Evolutionary conservation across 768 basidiomycete species (phyloP), one percentile per base, ranked within the genome.

Genomic region (Suillus spraguei): DNA sequence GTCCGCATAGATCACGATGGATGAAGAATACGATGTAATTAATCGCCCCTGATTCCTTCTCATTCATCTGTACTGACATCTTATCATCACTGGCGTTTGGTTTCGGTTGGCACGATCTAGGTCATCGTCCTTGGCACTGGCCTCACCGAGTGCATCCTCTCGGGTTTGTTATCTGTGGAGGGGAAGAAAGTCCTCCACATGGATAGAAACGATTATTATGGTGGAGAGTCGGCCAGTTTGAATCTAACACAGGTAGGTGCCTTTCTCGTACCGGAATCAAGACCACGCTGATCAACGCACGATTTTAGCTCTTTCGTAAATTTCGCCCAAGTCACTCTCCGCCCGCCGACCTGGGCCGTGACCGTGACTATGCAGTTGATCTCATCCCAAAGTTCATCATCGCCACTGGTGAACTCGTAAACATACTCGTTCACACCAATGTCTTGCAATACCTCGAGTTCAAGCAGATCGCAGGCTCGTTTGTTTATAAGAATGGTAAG

Each of bases 181-280:
- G 97, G 97, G 67, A 98, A 99, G 86, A 99, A 99, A 81, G 97
- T 99, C 71, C 88, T 99, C 59, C 97, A 99, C 79, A 98, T 97
- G 85, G 95, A 97, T 79, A 84, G 94, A 72, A 99, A 99, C 72
- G 97, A 99, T 78, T 99, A 99, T 79, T 99, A 99, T 66, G 97
- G 97, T 52, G 97, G 93, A 62, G 97, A 98, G 73, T 92, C 93
- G 72, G 97, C 97, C 53, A 95, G 92, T 81, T 81, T 99, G 76
- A 99, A 99, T 81, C 79, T 99, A 70, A 97, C 95, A 22, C 97
- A 99, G 88, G 97, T 93, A 72, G 68, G 84, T 55, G 39, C 56
- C 44, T 41, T 49, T 5, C 24, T 39, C 28, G 38, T 17, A 39
- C 1, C 17, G 28, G 39, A 41, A 41, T 38, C 2, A 41, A 39